Evolutionary conservation across 805 yeast genomes (phyloP).

Genomic region (Suhomyces sp.): DNA sequence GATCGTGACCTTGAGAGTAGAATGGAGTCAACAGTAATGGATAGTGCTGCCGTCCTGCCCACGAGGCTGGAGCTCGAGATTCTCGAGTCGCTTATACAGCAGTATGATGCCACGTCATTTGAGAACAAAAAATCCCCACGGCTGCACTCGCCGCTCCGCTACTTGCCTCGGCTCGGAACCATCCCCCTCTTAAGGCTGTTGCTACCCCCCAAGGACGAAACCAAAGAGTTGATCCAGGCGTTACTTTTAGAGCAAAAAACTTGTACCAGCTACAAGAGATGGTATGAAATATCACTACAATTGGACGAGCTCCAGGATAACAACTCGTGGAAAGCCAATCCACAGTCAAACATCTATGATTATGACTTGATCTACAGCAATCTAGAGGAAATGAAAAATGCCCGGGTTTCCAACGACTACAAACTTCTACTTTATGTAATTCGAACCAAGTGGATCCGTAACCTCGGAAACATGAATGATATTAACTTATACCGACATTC

Average conservation of each 20-base stretch:
- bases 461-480: slow-evolving; percentile 85
- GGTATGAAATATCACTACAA: slow-evolving; percentile 62
- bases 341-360: slow-evolving; percentile 70
- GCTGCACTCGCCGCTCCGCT: not conserved
- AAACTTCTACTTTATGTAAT: slow-evolving; percentile 65
- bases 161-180: not conserved
- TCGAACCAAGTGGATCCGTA: slow-evolving; percentile 81
- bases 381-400: slow-evolving; percentile 54
- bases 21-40: not conserved
- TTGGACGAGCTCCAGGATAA: slow-evolving; percentile 66
- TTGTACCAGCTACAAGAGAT: slow-evolving; percentile 50
- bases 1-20: not conserved
- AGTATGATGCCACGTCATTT: not conserved
- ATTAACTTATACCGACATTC: slow-evolving; percentile 72
- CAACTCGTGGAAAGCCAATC: slow-evolving; percentile 67
- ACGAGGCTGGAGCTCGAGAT: not conserved
- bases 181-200: slow-evolving; percentile 18
- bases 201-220: slow-evolving; percentile 22
- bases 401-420: slow-evolving; percentile 58
- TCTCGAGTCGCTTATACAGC: slow-evolving; percentile 3
- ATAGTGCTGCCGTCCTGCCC: not conserved
- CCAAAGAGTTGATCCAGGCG: slow-evolving; percentile 17
- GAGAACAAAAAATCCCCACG: not conserved
- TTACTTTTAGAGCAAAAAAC: slow-evolving; percentile 29
- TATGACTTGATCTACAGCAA: slow-evolving; percentile 54